These are phyloP conservation scores for Daldinia decipiens DNA, from an alignment of 495 filamentous ascomycete genomes.

Conservation along the genomic window DNA sequence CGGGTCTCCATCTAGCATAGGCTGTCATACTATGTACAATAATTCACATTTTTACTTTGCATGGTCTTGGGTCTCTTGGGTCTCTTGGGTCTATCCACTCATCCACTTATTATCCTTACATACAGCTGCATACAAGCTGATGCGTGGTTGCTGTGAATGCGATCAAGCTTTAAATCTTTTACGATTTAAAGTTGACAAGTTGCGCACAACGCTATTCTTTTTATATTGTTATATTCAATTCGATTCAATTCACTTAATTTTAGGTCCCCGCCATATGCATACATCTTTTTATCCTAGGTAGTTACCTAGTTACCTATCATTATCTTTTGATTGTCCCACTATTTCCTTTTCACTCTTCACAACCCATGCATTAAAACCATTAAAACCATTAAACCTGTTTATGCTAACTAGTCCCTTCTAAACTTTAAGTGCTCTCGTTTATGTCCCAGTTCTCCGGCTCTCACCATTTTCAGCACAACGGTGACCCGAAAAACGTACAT, in stretches of 20 bases:
- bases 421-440: conserved; percentile 65
- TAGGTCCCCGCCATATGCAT: conserved; percentile 17
- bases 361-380: conserved; percentile 32
- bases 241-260: not conserved
- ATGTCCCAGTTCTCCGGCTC: conserved; percentile 65
- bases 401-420: conserved; percentile 25
- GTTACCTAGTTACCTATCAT: no score
- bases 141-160: not conserved
- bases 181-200: conserved; percentile 25
- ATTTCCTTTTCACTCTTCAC: not conserved
- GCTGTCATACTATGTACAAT: not conserved
- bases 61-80: not conserved
- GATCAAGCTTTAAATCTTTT: conserved; percentile 22
- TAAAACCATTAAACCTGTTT: conserved; percentile 19
- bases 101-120: conserved; percentile 7
- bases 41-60: not conserved
- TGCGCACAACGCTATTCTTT: conserved; percentile 9
- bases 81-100: not conserved
- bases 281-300: no score
- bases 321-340: conserved; percentile 1
- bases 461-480: conserved; percentile 40
- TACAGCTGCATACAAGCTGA: not conserved
- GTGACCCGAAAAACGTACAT: conserved; percentile 45
- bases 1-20: conserved; percentile 18
- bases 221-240: not conserved